phyloP scores from a whole-genome alignment of 805 yeast species.

The Kazachstania viticola region DNA sequence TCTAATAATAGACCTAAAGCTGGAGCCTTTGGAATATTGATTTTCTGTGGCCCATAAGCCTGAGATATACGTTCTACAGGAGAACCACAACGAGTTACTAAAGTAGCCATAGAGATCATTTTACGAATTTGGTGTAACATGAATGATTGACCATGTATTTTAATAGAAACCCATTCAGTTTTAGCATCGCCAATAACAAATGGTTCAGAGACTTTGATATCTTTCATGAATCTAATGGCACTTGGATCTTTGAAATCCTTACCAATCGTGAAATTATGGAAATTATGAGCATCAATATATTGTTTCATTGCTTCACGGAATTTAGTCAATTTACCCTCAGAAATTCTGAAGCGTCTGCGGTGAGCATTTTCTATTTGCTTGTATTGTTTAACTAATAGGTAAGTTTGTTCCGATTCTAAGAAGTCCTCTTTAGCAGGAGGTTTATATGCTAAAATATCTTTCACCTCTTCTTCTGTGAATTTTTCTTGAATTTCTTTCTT shows the following conservation, averaged over 20 bases:
- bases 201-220: slow-evolving; percentile 72
- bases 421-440: slow-evolving; percentile 30
- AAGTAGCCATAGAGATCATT: slow-evolving; percentile 91
- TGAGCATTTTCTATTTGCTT: slow-evolving; percentile 54
- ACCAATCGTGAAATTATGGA: slow-evolving; percentile 82
- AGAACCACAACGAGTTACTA: slow-evolving; percentile 76
- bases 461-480: slow-evolving; percentile 20
- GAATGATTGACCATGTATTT: slow-evolving; percentile 95
- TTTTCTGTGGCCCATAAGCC: slow-evolving; percentile 61
- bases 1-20: slow-evolving; percentile 86
- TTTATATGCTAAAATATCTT: slow-evolving; percentile 17
- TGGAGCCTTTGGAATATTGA: slow-evolving; percentile 95
- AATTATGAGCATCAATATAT: slow-evolving; percentile 83
- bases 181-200: slow-evolving; percentile 81
- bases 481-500: slow-evolving; percentile 28
- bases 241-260: slow-evolving; percentile 75
- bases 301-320: slow-evolving; percentile 59
- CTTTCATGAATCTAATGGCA: slow-evolving; percentile 72
- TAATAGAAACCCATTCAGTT: slow-evolving; percentile 92
- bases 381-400: slow-evolving; percentile 35
- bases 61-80: slow-evolving; percentile 66
- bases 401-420: slow-evolving; percentile 29
- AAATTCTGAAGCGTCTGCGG: slow-evolving; percentile 60
- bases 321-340: slow-evolving; percentile 45
- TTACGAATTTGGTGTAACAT: slow-evolving; percentile 97